Base-by-base conservation (phyloP, 805 yeast species). In the Teunomyces atbi region DNA sequence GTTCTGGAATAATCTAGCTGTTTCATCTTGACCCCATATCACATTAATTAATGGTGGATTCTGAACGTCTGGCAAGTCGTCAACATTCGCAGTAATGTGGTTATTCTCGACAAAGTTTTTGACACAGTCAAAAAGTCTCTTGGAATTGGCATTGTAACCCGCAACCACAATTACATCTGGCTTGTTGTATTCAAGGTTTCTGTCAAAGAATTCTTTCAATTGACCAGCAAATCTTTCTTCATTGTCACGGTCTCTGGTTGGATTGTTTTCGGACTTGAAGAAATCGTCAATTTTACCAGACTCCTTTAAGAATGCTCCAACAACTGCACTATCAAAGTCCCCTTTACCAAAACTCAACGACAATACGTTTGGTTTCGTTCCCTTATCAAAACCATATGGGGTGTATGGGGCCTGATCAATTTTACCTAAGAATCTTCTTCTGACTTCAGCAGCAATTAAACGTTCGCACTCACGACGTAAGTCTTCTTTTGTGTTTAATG, bases 331-430 rank as follows among this genome's bases (percentile, higher is more conserved):
- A 48, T 81, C 81, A 58, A 74, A 79, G 51, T 82, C 84, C 59
- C 96, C 97, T 65, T 84, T 84, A 56, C 99, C 99, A 55, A 86
- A 82, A 0, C 96, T 79, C 26, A 94, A 58, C 0, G 96, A 82
- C 52, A 94, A 71, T 0, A 89, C 92, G 51, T 86, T 83, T 16
- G 99, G 96, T 44, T 82, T 76, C 4, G 96, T 86, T 38, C 97
- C 96, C 48, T 79, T 76, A 37, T 81, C 87, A 53, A 77, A 84
- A 4, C 87, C 85, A 39, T 79, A 76, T 5, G 98, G 96, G 55
- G 86, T 83, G 65, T 73, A 91, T 27, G 99, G 97, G 2, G 98
- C 96, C 70, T 91, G 98, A 62, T 92, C 94, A 29, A 94, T 75
- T 57, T 83, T 85, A 18, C 78, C 74, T 62, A 81, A 71, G 58